Conservation (phyloP, 1,284 basidiomycete species). For the Athelia psychrophila region DNA sequence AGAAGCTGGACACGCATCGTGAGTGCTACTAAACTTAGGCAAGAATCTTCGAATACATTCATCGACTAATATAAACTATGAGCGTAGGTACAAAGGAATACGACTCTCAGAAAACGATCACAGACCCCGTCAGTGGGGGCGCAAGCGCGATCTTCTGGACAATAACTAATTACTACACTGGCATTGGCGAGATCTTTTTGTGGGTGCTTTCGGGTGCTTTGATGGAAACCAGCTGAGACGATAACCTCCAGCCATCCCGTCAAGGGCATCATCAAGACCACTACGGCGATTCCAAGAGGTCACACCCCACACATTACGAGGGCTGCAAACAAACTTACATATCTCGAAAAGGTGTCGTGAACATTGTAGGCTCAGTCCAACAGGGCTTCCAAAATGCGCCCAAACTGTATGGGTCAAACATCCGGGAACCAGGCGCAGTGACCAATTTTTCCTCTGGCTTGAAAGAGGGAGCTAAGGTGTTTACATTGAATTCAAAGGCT, state of each 20-base stretch:
- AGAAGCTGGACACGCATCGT: constrained; percentile 48
- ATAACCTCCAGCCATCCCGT: constrained; percentile 25
- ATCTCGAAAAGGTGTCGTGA: constrained; percentile 35
- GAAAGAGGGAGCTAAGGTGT: constrained; percentile 42
- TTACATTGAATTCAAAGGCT: neutral
- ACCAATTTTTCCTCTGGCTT: constrained; percentile 41
- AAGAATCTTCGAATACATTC: neutral
- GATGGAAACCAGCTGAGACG: neutral
- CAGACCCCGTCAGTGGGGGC: constrained; percentile 45
- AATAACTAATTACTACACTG: constrained; percentile 42
- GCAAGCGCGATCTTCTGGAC: constrained; percentile 48
- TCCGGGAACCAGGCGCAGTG: constrained; percentile 36
- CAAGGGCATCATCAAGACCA: constrained; percentile 43
- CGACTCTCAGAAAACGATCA: constrained; percentile 32
- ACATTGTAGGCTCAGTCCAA: constrained; percentile 38
- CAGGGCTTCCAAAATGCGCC: constrained; percentile 47
- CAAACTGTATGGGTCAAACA: constrained; percentile 39
- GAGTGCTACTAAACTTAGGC: constrained; percentile 10
- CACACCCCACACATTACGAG: constrained; percentile 1
- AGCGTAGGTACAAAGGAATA: constrained; percentile 52
- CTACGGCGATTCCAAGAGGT: constrained; percentile 39
- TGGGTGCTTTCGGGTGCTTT: constrained; percentile 17
- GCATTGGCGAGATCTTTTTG: constrained; percentile 46
- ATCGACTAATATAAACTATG: neutral
- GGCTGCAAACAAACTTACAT: neutral